Conservation (phyloP, 352 stramenopile species). For the Phytophthora uliginosa region DNA sequence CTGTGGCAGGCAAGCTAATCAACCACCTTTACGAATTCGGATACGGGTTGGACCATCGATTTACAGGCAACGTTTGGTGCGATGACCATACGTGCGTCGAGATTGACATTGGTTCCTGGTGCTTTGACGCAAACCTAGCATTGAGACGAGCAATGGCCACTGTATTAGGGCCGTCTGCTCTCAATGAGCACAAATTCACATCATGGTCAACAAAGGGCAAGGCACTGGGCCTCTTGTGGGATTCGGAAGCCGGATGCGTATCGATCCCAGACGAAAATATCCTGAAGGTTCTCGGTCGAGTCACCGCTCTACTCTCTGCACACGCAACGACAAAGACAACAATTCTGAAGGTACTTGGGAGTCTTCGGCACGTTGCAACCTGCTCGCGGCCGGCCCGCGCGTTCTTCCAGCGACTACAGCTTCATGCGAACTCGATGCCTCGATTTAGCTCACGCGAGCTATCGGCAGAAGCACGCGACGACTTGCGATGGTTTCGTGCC, state of each 20-base stretch:
- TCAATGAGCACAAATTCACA: slow-evolving; percentile 36
- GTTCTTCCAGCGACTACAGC: slow-evolving; percentile 10
- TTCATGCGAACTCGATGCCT: background rate
- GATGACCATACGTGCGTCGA: slow-evolving; percentile 42
- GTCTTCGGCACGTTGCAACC: slow-evolving; percentile 10
- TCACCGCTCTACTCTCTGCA: background rate
- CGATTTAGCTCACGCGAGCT: background rate
- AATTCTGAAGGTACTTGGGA: slow-evolving; percentile 2
- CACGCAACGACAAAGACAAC: background rate
- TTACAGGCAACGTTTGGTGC: slow-evolving; percentile 35
- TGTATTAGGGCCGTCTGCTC: slow-evolving; percentile 13
- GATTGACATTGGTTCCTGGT: slow-evolving; percentile 5
- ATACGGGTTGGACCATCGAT: background rate
- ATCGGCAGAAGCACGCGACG: background rate
- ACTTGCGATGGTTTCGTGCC: slow-evolving; percentile 7
- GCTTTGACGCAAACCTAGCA: slow-evolving; percentile 24
- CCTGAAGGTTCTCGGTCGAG: background rate
- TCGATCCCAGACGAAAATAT: slow-evolving; percentile 29
- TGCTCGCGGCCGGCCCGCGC: slow-evolving; percentile 4
- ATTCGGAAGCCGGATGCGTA: slow-evolving; percentile 6
- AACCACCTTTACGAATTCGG: slow-evolving; percentile 24
- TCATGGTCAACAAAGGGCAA: slow-evolving; percentile 13
- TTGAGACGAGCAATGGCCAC: slow-evolving; percentile 28
- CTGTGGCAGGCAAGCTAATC: slow-evolving; percentile 19
- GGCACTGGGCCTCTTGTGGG: slow-evolving; percentile 19